Base-by-base conservation (phyloP, 495 filamentous ascomycete species). In the Sporormia fimetaria region DNA sequence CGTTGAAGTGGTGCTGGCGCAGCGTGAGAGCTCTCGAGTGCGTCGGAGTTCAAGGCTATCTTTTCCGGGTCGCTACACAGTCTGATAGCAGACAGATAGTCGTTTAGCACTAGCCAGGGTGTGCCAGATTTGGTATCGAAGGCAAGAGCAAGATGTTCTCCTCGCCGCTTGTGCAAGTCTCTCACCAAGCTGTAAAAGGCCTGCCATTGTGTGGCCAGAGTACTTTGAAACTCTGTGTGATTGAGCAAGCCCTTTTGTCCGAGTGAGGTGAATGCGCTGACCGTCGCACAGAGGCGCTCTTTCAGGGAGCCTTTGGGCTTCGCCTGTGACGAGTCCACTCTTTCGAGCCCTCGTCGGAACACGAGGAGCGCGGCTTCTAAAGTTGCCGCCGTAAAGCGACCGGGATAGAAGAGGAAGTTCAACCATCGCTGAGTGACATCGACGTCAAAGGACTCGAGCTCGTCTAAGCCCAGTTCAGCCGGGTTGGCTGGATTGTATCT, bases 101-200 rank as follows among this genome's bases (percentile, higher is more conserved):
- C 87, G 3, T 86, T 74, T 35, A 81, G 78, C 22, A 90, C 66
- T 18, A 86, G 66, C 82, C 85, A 94, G 3, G 87, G 78, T 63
- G 85, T 75, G 23, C 78, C 76, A 8, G 66, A 66, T 27, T 75
- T 65, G 1, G 67, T 54, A 52, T 96, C 92, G 46, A 78, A 80
- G 0, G 75, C 73, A 22, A 96, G 63, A 3, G 83, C 75, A 26
- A 93, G 57, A 2, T 79, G 74, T 53, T 94, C 85, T 4, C 80
- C 77, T 54, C 87, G 71, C 44, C 82, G 77, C 44, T 79, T 86
- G 54, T 99, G 81, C 16, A 99, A 70, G 55, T 96, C 87, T 9
- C 76, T 66, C 33, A 87, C 69, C 16, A 95, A 69, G 27, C 87
- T 78, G 64, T 82, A 90, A 61, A 90, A 92, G 30, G 83, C 71